Evolutionary conservation across 2,329 filamentous ascomycete species (phyloP), one percentile per base, ranked within the genome.

Genomic region (Colletotrichum paranaense): DNA sequence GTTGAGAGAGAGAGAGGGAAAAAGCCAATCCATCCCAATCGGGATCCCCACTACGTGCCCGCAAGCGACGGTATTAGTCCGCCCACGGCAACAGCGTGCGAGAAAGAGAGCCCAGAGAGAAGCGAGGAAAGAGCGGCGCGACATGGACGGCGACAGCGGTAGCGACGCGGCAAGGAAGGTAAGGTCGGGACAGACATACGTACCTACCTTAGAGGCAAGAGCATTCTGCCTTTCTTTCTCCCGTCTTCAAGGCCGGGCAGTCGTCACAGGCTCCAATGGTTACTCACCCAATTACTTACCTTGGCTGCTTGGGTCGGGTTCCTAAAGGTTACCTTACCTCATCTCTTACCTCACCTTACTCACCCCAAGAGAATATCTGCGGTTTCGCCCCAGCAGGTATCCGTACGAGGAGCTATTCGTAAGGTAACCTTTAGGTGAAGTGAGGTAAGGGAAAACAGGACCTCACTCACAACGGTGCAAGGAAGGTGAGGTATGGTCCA

Each of bases 401-500:
- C 28, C 26, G 19, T 11, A 24, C 38, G 2, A 19, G 12, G 16
- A 30, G 26, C n/a, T 22, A 22, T 55, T n/a, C 22, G 32, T 32
- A 46, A 32, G 52, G 52, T 65, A 30, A 46, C 38, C 22, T 52
- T 30, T 22, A 65, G 52, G 52, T 57, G 52, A 46, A 7, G 24
- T 65, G 7, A 46, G 52, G 35, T 28, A 56, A 73, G 60, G 55
- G 62, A 62, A 66, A 65, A 65, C 35, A 65, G 35, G 64, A 57
- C 55, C 19, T 19, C 42, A 24, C 52, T 52, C 52, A 64, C 24
- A 22, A 49, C 19, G 42, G 42, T 19, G 56, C 67, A 73, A 58
- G 71, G 67, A 73, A 70, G 67, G 56, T 71, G 67, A 73, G 67
- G 67, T 71, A 65, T 71, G 60, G 71, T 71, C 63, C 35, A 56